Conservation (phyloP, 139 green algal species). For the Spirogloea muscicola region DNA sequence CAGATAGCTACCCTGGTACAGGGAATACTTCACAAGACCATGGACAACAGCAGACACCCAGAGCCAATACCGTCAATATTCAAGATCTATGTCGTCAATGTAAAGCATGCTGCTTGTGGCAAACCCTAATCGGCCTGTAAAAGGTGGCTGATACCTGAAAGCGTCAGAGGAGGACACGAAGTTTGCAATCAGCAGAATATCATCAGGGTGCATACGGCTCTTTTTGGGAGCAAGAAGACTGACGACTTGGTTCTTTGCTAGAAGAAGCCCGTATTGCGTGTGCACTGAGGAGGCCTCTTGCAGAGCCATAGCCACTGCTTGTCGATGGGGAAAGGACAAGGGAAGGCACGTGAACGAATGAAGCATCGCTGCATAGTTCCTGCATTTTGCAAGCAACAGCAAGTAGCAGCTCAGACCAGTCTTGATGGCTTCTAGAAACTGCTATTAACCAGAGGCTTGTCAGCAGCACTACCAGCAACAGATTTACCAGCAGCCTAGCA, state of each 20-base stretch:
- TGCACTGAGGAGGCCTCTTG: background rate
- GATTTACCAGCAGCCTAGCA: background rate
- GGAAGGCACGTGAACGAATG: background rate
- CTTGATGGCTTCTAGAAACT: no score
- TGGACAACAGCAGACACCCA: background rate
- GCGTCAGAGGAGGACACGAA: constrained; percentile 63
- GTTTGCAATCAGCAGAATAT: constrained; percentile 76
- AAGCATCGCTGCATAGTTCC: no score
- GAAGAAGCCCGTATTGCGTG: constrained; percentile 2
- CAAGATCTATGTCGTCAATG: no score
- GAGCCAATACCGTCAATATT: no score
- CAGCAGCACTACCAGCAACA: background rate
- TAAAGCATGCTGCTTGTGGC: no score
- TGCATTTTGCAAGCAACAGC: no score
- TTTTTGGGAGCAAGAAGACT: constrained; percentile 17
- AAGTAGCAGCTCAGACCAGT: no score
- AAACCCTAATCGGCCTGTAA: background rate
- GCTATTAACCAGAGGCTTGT: background rate
- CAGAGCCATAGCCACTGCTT: background rate
- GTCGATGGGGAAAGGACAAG: background rate
- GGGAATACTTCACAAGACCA: background rate
- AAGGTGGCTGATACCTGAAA: constrained; percentile 44
- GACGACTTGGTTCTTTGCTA: constrained; percentile 7
- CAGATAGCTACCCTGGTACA: background rate
- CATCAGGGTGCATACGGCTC: constrained; percentile 56